Conservation (phyloP, 768 basidiomycete genomes). For the Kwoniella bestiolae region DNA sequence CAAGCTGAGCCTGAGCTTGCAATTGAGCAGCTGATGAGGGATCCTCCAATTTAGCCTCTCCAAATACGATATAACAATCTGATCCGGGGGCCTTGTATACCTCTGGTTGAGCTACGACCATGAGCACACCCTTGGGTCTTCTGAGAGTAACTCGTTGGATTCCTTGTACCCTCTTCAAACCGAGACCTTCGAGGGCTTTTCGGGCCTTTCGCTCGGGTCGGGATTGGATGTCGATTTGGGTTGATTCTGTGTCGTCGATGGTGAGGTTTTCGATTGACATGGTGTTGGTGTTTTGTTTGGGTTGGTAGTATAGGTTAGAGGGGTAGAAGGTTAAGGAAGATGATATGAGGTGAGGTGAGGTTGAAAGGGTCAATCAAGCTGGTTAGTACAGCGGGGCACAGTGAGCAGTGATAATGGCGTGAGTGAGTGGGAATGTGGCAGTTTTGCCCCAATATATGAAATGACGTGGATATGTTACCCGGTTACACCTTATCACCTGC, state of each 20-base stretch:
- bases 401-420: not conserved
- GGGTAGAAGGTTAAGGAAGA: not conserved
- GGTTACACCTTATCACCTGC: too few relatives aligned
- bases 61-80: constrained; percentile 98
- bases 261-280: constrained; percentile 61
- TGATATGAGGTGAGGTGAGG: constrained; percentile 2
- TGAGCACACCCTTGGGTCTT: constrained; percentile 93
- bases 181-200: constrained; percentile 81
- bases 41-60: constrained; percentile 68
- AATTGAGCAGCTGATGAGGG: constrained; percentile 53
- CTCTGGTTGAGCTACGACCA: constrained; percentile 90
- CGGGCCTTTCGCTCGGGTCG: constrained; percentile 93
- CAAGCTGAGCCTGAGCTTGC: constrained; percentile 73
- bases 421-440: constrained; percentile 20
- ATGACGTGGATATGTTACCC: constrained; percentile 5
- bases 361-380: not conserved
- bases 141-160: constrained; percentile 95
- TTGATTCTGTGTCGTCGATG: constrained; percentile 66
- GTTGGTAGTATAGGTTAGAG: not conserved
- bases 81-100: constrained; percentile 98
- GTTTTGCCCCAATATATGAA: not conserved
- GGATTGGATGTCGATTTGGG: constrained; percentile 82
- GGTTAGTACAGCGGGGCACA: not conserved
- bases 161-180: constrained; percentile 86
- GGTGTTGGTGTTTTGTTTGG: constrained; percentile 63